Conservation (phyloP, 139 green algal genomes). For the Astrephomene gubernaculifera region DNA sequence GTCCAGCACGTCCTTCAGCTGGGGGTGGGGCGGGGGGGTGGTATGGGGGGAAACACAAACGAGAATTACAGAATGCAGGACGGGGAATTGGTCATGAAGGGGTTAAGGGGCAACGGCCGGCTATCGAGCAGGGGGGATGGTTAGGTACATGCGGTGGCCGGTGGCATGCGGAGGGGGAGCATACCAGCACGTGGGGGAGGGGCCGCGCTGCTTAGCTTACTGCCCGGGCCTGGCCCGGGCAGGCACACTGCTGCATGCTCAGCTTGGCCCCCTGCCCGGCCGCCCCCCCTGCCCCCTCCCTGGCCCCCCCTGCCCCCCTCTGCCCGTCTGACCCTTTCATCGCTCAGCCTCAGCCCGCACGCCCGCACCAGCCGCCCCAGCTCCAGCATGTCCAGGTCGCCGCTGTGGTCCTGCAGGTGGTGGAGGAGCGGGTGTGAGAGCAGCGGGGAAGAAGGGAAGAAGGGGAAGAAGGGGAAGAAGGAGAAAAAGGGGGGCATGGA, state of each 20-base stretch:
- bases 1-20: slow-evolving; percentile 39
- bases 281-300: neutral
- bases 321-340: neutral
- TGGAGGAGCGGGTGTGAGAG: neutral
- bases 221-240: too few species aligned
- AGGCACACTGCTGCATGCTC: too few species aligned
- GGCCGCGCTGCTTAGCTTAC: too few species aligned
- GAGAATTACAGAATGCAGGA: too few species aligned
- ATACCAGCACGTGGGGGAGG: too few species aligned
- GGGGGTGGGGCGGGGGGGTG: neutral
- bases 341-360: slow-evolving; percentile 6
- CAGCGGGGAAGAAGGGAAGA: neutral
- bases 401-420: slow-evolving; percentile 19
- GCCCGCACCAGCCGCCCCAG: slow-evolving; percentile 17
- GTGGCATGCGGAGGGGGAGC: too few species aligned
- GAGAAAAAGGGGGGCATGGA: neutral
- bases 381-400: slow-evolving; percentile 15
- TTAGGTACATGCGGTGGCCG: too few species aligned
- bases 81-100: too few species aligned
- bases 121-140: too few species aligned
- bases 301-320: neutral
- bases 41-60: neutral
- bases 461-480: neutral
- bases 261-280: too few species aligned
- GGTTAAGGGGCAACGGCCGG: too few species aligned